These are phyloP conservation scores for Colletotrichum plurivorum DNA, from an alignment of 2,329 filamentous ascomycete species.

Conservation along the genomic window DNA sequence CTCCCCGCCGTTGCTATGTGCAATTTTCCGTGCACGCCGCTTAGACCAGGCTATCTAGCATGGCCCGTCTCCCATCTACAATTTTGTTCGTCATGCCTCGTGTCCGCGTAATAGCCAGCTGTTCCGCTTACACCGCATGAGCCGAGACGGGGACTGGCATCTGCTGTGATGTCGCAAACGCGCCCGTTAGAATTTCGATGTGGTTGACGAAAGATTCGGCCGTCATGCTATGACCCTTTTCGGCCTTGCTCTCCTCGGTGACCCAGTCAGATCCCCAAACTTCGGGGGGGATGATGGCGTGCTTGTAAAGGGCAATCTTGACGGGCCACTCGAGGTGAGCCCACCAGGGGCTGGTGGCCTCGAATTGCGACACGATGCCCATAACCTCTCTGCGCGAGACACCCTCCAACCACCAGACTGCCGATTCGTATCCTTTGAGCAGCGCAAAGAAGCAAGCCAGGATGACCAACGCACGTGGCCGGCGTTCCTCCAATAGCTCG, in stretches of 20 bases:
- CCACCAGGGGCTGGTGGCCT: conserved; percentile 73
- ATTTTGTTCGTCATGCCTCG: background rate
- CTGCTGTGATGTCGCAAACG: conserved; percentile 51
- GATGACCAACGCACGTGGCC: conserved; percentile 74
- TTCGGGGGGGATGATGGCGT: conserved; percentile 66
- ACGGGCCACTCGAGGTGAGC: conserved; percentile 73
- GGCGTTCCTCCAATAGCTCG: conserved; percentile 70
- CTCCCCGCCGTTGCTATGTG: conserved; percentile 7
- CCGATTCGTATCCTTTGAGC: conserved; percentile 70
- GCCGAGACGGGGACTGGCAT: conserved; percentile 42
- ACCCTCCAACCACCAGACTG: conserved; percentile 78
- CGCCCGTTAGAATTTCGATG: conserved; percentile 61
- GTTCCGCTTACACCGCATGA: conserved; percentile 31
- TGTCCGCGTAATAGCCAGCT: conserved; percentile 35
- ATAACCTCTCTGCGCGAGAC: conserved; percentile 76
- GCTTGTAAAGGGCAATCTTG: conserved; percentile 71
- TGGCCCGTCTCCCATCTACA: conserved; percentile 6
- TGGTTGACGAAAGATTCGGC: conserved; percentile 56
- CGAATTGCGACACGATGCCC: conserved; percentile 72
- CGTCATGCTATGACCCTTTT: conserved; percentile 46
- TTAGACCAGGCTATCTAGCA: conserved; percentile 2
- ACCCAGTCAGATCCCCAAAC: conserved; percentile 70
- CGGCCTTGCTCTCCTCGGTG: conserved; percentile 55
- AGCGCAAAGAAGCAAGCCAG: conserved; percentile 78
- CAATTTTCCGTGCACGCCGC: background rate